These are phyloP conservation scores for Venturia asperata DNA, from an alignment of 2,329 filamentous ascomycete species.

Conservation along the genomic window DNA sequence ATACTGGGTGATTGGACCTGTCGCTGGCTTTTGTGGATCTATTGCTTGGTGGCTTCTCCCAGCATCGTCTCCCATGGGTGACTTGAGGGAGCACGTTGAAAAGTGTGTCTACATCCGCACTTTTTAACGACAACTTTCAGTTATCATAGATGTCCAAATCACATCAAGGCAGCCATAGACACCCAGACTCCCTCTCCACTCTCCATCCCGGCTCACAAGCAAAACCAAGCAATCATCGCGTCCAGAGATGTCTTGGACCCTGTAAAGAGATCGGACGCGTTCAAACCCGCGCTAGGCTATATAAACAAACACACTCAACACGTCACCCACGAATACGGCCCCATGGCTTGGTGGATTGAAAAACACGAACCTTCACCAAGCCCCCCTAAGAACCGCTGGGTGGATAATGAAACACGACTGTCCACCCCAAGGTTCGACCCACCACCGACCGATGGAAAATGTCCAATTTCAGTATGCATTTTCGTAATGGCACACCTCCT, in stretches of 20 bases:
- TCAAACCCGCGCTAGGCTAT: neutral
- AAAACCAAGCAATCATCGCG: neutral
- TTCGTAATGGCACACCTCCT: neutral
- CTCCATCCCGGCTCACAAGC: too few species aligned
- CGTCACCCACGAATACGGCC: neutral
- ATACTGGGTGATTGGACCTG: constrained; percentile 45
- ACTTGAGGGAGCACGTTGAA: constrained; percentile 42
- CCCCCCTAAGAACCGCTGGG: neutral
- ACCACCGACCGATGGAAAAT: neutral
- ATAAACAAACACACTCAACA: neutral
- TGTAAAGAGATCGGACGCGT: neutral
- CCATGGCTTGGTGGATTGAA: neutral
- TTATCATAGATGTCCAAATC: too few species aligned
- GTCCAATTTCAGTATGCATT: neutral
- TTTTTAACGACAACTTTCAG: neutral
- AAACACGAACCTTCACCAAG: neutral
- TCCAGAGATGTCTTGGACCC: too few species aligned
- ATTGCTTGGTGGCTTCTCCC: constrained; percentile 38
- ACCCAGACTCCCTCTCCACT: neutral
- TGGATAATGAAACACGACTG: constrained; percentile 2
- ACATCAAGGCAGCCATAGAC: neutral
- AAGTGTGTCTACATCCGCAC: constrained; percentile 36
- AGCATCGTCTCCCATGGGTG: constrained; percentile 42
- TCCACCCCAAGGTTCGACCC: neutral
- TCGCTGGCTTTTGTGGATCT: constrained; percentile 35